phyloP scores from a whole-genome alignment of 129 eudicot species.

The Chrysanthemum lavandulifolium region DNA sequence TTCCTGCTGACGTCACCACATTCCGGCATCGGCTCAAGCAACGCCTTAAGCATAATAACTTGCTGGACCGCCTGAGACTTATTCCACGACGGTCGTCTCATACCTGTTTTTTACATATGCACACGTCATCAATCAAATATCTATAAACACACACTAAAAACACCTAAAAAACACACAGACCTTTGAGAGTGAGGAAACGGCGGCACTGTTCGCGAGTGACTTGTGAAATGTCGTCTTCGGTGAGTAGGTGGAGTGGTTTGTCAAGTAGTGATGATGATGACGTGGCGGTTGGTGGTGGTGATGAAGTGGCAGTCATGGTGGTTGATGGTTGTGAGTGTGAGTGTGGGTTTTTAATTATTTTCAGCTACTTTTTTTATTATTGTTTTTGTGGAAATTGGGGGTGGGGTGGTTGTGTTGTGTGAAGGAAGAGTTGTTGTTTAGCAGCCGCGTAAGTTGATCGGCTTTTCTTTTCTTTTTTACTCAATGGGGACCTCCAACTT shows the following conservation, averaged over 20 bases:
- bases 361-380: too few relatives aligned
- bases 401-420: too few relatives aligned
- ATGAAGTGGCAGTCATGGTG: conserved; percentile 57
- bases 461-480: conserved; percentile 11
- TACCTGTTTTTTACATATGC: conserved; percentile 40
- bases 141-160: neutral
- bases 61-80: conserved; percentile 99
- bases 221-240: conserved; percentile 96
- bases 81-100: conserved; percentile 99
- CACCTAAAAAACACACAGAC: conserved; percentile 20
- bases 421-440: neutral
- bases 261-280: conserved; percentile 44
- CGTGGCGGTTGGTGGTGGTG: conserved; percentile 35
- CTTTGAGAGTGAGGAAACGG: conserved; percentile 83
- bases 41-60: conserved; percentile 84
- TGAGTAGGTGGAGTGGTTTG: conserved; percentile 82
- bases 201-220: conserved; percentile 99
- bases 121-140: neutral
- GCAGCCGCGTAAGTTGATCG: conserved; percentile 40
- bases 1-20: conserved; percentile 34
- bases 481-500: neutral
- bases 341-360: neutral
- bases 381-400: neutral
- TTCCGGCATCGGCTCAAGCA: conserved; percentile 71
- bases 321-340: conserved; percentile 15